These are phyloP conservation scores for Aspergillus versicolor DNA, from an alignment of 2,329 filamentous ascomycete genomes.

Conservation along the genomic window DNA sequence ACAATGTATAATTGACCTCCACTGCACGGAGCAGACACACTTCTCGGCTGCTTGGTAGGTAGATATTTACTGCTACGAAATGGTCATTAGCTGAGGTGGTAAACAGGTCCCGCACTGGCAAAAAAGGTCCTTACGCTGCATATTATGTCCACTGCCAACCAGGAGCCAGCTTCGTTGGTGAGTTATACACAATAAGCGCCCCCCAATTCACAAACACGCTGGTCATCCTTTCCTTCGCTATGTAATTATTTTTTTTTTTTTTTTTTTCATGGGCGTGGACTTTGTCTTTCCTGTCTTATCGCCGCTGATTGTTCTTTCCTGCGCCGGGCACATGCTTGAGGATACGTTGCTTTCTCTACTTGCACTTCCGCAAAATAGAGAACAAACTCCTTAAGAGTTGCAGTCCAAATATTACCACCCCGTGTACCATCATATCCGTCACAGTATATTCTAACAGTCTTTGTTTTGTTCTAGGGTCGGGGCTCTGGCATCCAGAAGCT, in stretches of 20 bases:
- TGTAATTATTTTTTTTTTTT: neutral
- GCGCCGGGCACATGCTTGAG: neutral
- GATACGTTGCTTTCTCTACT: neutral
- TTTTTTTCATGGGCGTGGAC: neutral
- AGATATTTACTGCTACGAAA: conserved; percentile 6
- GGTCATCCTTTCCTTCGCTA: neutral
- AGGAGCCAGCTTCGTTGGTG: conserved; percentile 68
- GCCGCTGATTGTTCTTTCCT: neutral
- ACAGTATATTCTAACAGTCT: conserved; percentile 10
- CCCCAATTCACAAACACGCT: neutral
- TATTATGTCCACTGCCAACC: conserved; percentile 88
- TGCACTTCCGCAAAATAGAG: no score
- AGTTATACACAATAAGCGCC: conserved; percentile 31
- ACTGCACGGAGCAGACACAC: conserved; percentile 58
- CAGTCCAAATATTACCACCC: neutral
- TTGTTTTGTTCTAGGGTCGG: conserved; percentile 58
- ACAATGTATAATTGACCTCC: conserved; percentile 11
- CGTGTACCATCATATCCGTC: neutral
- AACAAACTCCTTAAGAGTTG: no score
- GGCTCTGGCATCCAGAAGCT: conserved; percentile 76
- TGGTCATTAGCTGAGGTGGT: conserved; percentile 20
- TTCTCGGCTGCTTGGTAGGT: conserved; percentile 77
- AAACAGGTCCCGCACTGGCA: conserved; percentile 72
- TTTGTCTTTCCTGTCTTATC: neutral
- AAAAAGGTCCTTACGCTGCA: conserved; percentile 82